phyloP scores from a whole-genome alignment of 2,329 filamentous ascomycete species.

The Trichophyton equinum region DNA sequence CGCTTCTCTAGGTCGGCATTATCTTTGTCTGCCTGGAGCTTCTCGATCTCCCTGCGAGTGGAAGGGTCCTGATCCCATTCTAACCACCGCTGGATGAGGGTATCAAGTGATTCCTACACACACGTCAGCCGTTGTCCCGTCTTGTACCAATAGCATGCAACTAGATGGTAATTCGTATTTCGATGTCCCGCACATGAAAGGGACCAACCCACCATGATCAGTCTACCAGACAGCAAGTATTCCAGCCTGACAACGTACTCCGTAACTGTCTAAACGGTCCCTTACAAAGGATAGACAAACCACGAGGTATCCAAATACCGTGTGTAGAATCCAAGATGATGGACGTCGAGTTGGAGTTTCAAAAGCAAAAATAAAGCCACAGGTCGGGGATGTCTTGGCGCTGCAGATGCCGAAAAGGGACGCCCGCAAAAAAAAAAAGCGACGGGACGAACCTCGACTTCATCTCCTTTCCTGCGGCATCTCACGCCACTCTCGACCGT shows the following conservation, averaged over 20 bases:
- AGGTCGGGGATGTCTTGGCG: not conserved
- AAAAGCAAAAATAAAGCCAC: not conserved
- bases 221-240: not conserved
- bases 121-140: not conserved
- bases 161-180: no score
- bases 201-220: not conserved
- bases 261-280: not conserved
- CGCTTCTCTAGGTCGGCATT: constrained; percentile 40
- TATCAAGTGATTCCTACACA: constrained; percentile 23
- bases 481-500: not conserved
- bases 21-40: constrained; percentile 37
- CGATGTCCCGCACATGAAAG: not conserved
- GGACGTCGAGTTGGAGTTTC: not conserved
- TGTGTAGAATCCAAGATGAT: not conserved
- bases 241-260: no score
- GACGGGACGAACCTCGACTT: not conserved
- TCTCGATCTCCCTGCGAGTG: constrained; percentile 43
- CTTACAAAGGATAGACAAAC: no score
- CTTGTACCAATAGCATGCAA: no score
- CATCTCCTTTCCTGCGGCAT: not conserved
- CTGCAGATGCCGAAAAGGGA: not conserved
- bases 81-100: constrained; percentile 45
- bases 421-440: not conserved
- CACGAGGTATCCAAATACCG: not conserved
- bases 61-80: constrained; percentile 43